phyloP scores from a whole-genome alignment of 306 rosid species.

The Ammopiptanthus mongolicus region DNA sequence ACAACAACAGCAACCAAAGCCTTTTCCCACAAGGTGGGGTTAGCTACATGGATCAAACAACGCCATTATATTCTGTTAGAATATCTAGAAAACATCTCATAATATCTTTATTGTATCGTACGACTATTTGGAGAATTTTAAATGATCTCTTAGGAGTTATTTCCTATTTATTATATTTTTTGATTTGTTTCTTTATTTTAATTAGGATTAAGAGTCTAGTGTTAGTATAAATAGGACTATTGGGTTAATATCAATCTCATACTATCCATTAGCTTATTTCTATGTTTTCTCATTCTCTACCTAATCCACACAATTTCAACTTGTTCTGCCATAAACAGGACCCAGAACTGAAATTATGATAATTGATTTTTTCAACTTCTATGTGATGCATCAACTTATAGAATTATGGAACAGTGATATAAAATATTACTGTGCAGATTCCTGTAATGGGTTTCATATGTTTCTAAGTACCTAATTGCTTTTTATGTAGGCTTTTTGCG shows the following conservation, averaged over 20 bases:
- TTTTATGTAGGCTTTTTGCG: slow-evolving; percentile 55
- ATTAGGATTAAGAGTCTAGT: no score
- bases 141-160: not conserved
- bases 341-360: not conserved
- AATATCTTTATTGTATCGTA: not conserved
- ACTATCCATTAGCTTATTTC: no score
- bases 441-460: not conserved
- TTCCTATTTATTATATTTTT: no score
- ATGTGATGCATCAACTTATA: not conserved
- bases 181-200: not conserved
- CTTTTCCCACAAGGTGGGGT: no score
- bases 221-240: no score
- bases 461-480: slow-evolving; percentile 16
- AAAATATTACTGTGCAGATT: not conserved
- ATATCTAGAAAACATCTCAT: not conserved
- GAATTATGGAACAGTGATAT: slow-evolving; percentile 5
- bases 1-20: no score
- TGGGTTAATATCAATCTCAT: no score
- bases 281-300: no score
- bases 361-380: not conserved
- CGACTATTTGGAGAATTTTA: not conserved
- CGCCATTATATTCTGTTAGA: not conserved
- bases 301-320: not conserved
- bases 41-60: not conserved
- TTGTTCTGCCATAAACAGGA: not conserved